Evolutionary conservation across 202 grass and related monocot genomes (phyloP), one percentile per base, ranked within the genome.

Genomic region (Brachypodium distachyon): DNA sequence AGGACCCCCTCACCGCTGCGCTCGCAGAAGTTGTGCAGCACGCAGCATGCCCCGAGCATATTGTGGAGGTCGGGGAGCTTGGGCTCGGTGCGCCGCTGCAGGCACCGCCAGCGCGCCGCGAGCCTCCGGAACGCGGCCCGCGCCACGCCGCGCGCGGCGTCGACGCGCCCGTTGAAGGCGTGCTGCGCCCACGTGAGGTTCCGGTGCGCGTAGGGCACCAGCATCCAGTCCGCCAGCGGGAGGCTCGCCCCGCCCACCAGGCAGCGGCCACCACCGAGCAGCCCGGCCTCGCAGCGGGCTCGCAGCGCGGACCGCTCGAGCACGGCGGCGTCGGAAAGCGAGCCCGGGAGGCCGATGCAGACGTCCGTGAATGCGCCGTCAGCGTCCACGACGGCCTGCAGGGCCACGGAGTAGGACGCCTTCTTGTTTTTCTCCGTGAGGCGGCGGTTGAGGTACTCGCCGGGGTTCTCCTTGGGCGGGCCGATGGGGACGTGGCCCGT

Each of bases 21-120:
- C 73, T 90, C 87, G 61, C 93, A 96, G 39, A 96, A 70, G 78
- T 92, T 92, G 77, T 96, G 93, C 25, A 96, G 72, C 26, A 96
- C 89, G 60, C 82, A 86, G 85, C 89, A 96, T 1, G 89, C 89
- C 1, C 72, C 89, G 17, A 96, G 68, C 61, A 96, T 77, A 37
- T 77, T 62, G 37, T 80, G 79, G 48, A 96, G 72, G 33, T 96
- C 87, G 7, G 55, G 26, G 10, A 92, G 58, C 78, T 96, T 96
- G 27, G 80, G 74, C 64, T 96, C 89, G 19, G 84, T 78, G 74
- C 87, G 82, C 53, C 69, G 86, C 82, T 83, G 92, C 65, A 96
- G 73, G 81, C 87, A 96, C 7, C 70, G 76, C 92, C 92, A 96
- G 56, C 92, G 68, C 36, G 43, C 81, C 76, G 89, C 92, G 19